phyloP scores from a whole-genome alignment of 2,329 filamentous ascomycete genomes.

The Ascochyta rabiei region DNA sequence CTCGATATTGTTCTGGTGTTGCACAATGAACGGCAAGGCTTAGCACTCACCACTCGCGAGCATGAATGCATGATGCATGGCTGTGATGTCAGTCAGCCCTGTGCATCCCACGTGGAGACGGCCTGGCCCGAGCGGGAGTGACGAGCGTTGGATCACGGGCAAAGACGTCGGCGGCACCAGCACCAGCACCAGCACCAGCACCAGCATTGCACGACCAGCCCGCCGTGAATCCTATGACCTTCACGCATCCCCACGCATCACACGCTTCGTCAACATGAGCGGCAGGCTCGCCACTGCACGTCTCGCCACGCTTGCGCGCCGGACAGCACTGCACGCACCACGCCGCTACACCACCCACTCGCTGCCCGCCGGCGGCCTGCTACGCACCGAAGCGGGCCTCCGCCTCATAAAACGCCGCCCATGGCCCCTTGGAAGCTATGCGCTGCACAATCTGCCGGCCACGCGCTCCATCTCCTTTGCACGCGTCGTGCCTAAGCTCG shows the following conservation, averaged over 20 bases:
- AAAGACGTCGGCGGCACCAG: background rate
- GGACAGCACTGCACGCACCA: constrained; percentile 65
- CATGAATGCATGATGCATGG: background rate
- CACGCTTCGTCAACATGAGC: constrained; percentile 59
- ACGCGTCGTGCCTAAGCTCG: constrained; percentile 78
- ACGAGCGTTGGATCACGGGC: constrained; percentile 13
- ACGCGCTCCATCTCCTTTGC: constrained; percentile 70
- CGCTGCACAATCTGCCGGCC: constrained; percentile 79
- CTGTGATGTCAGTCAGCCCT: constrained; percentile 11
- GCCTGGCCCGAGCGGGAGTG: constrained; percentile 10
- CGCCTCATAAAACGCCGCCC: constrained; percentile 58
- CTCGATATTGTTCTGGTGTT: background rate
- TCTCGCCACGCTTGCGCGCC: constrained; percentile 70
- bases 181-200: no score
- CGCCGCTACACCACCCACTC: constrained; percentile 52
- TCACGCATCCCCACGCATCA: constrained; percentile 11
- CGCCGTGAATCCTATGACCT: constrained; percentile 26
- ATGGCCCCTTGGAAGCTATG: constrained; percentile 78
- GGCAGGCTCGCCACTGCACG: constrained; percentile 77
- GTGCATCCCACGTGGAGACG: constrained; percentile 9
- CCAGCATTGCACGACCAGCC: constrained; percentile 1
- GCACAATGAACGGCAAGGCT: no score
- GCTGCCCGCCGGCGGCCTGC: constrained; percentile 46
- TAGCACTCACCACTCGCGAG: no score
- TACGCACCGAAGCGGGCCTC: constrained; percentile 45